A percentile compares a stretch with the other conserved stretches of the same genome.
Evolutionary conservation across 2,329 filamentous ascomycete species (phyloP).

Genomic region (Talaromyces sp.): DNA sequence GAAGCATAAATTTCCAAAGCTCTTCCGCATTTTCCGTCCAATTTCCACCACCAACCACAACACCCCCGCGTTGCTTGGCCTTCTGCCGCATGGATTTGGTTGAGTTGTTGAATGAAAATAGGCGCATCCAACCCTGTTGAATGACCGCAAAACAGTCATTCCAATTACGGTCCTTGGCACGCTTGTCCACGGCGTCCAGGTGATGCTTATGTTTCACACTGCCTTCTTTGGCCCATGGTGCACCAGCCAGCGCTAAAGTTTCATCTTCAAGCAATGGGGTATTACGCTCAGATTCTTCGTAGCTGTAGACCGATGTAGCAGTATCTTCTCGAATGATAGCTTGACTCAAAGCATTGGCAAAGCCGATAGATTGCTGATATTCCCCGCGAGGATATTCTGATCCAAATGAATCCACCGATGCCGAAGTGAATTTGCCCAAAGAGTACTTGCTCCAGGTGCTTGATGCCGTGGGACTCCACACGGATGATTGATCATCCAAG

Average conservation of each 20-base stretch:
- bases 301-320: slow-evolving; percentile 54
- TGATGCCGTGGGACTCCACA: slow-evolving; percentile 90
- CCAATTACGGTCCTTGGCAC: slow-evolving; percentile 93
- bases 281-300: slow-evolving; percentile 63
- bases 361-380: slow-evolving; percentile 95
- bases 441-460: slow-evolving; percentile 96
- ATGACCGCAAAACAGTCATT: slow-evolving; percentile 93
- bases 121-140: slow-evolving; percentile 87
- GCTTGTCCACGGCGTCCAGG: slow-evolving; percentile 85
- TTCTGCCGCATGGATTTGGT: slow-evolving; percentile 71
- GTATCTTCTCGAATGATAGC: slow-evolving; percentile 86
- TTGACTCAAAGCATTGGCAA: slow-evolving; percentile 93
- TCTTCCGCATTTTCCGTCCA: slow-evolving; percentile 97
- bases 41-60: slow-evolving; percentile 89
- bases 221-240: slow-evolving; percentile 98
- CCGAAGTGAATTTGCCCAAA: slow-evolving; percentile 83
- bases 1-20: slow-evolving; percentile 81
- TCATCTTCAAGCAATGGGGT: slow-evolving; percentile 85
- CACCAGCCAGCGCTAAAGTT: slow-evolving; percentile 83
- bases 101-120: slow-evolving; percentile 88
- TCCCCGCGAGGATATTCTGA: slow-evolving; percentile 75
- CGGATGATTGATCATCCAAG: slow-evolving; percentile 83
- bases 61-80: slow-evolving; percentile 59
- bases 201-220: slow-evolving; percentile 96
- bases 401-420: slow-evolving; percentile 88